Percentiles rank a stretch among this genome's conserved stretches.
phyloP scores from a whole-genome alignment of 2,329 filamentous ascomycete genomes.

The Periconia sp. region DNA sequence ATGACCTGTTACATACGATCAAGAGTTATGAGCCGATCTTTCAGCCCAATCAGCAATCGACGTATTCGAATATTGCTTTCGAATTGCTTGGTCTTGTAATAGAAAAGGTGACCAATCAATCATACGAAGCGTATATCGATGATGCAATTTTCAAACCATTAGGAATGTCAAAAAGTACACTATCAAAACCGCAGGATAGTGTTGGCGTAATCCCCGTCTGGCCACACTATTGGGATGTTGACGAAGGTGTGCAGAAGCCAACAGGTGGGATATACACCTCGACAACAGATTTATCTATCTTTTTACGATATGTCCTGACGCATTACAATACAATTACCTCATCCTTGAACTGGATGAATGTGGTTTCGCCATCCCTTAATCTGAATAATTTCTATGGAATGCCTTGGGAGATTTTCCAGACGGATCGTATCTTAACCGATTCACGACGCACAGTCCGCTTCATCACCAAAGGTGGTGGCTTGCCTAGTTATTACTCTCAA shows the following conservation, averaged over 20 bases:
- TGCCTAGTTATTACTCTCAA: constrained; percentile 46
- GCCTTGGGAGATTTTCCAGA: constrained; percentile 52
- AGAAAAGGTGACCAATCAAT: constrained; percentile 39
- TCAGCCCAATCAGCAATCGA: constrained; percentile 46
- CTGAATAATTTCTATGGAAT: constrained; percentile 48
- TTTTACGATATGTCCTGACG: constrained; percentile 46
- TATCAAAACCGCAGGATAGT: constrained; percentile 33
- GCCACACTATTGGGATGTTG: constrained; percentile 44
- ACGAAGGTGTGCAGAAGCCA: constrained; percentile 46
- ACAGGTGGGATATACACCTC: constrained; percentile 50
- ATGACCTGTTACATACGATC: constrained; percentile 24
- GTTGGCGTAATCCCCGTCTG: constrained; percentile 43
- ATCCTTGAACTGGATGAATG: constrained; percentile 49
- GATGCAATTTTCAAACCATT: constrained; percentile 44
- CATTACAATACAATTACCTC: constrained; percentile 46
- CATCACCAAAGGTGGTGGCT: constrained; percentile 48
- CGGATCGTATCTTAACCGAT: constrained; percentile 39
- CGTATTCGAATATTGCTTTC: constrained; percentile 47
- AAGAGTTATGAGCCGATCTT: constrained; percentile 39
- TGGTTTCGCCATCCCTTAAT: constrained; percentile 40
- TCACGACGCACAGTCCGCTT: constrained; percentile 46
- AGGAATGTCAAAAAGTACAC: constrained; percentile 31
- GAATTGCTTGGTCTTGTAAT: constrained; percentile 46
- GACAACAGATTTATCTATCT: constrained; percentile 46
- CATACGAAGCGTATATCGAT: constrained; percentile 43